Base-by-base conservation (phyloP, 768 basidiomycete genomes). In the Kwoniella mangroviensis region DNA sequence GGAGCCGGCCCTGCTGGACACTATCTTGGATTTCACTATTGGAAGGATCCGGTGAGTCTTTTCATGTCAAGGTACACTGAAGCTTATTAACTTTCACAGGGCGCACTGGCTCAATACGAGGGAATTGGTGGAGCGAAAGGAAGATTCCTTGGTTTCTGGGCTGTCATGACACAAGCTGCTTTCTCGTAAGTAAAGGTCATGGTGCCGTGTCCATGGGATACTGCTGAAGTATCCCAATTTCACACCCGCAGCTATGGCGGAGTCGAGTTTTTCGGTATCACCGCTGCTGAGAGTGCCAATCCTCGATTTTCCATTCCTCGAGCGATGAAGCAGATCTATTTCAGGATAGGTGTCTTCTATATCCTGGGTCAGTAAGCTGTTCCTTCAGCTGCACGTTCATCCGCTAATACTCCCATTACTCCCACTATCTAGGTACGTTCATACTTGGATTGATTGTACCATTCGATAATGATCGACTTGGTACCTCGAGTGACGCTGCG, bases 261-360 rank as follows among this genome's bases (percentile, higher is more conserved):
- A 12, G 94, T 93, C 9, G 94, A 98, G 82, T 94, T 96, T 78
- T 93, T 96, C 51, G 85, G 84, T 3, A 81, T 82, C 71, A 82
- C 84, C 19, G 85, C 85, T 64, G 85, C 84, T 4, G 84, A 86
- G 81, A 90, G 92, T 0, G 92, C 91, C 83, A 95, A 94, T 83
- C 94, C 94, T 9, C 86, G 78, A 72, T 86, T 86, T 40, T 88
- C 87, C 77, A 83, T 90, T 24, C 90, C 90, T 6, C 86, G 86
- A 73, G 90, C 91, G 0, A 91, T 92, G 76, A 87, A 85, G 67
- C 86, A 88, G 13, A 89, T 90, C 49, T 91, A 89, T 82, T 84
- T 89, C 72, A 87, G 94, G 74, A 94, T 98, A 75, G 86, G 93
- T 11, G 84, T 97, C 24, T 97, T 84, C 77, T 84, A 84, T 80